phyloP scores from a whole-genome alignment of 1,284 basidiomycete species.

The Blastosporella zonata region DNA sequence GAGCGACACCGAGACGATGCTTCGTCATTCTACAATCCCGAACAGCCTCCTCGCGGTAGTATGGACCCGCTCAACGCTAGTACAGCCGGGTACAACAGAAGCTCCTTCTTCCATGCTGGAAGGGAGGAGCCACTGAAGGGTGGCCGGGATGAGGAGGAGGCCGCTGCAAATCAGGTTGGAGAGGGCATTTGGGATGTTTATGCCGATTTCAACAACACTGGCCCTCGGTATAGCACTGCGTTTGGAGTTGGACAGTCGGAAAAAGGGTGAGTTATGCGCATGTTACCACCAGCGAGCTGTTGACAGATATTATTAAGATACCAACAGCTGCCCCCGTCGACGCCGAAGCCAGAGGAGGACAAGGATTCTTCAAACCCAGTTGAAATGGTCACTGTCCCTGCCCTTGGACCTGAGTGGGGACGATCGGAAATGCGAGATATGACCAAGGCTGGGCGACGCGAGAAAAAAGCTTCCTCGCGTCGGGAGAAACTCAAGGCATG shows the following conservation, averaged over 20 bases:
- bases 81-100: conserved; percentile 66
- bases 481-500: conserved; percentile 62
- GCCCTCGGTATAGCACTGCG: conserved; percentile 72
- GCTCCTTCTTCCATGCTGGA: conserved; percentile 61
- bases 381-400: conserved; percentile 85
- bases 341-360: conserved; percentile 39
- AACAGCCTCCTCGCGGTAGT: conserved; percentile 37
- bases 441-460: conserved; percentile 65
- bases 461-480: conserved; percentile 55
- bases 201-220: conserved; percentile 88
- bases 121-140: conserved; percentile 73
- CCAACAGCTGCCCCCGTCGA: conserved; percentile 45
- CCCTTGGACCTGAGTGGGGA: conserved; percentile 84
- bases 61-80: conserved; percentile 41
- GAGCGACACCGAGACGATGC: conserved; percentile 53
- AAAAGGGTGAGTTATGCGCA: conserved; percentile 25
- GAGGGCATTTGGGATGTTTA: conserved; percentile 78
- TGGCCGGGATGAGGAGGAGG: conserved; percentile 59
- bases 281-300: background rate
- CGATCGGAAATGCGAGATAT: conserved; percentile 72
- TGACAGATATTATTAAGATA: conserved; percentile 37
- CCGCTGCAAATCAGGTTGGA: conserved; percentile 30
- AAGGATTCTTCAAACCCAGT: conserved; percentile 43
- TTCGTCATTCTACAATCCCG: conserved; percentile 61
- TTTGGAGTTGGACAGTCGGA: conserved; percentile 36